Evolutionary conservation across 164 flowering plant genomes (phyloP), one percentile per base, ranked within the genome.

Genomic region (Nymphaea colorata): DNA sequence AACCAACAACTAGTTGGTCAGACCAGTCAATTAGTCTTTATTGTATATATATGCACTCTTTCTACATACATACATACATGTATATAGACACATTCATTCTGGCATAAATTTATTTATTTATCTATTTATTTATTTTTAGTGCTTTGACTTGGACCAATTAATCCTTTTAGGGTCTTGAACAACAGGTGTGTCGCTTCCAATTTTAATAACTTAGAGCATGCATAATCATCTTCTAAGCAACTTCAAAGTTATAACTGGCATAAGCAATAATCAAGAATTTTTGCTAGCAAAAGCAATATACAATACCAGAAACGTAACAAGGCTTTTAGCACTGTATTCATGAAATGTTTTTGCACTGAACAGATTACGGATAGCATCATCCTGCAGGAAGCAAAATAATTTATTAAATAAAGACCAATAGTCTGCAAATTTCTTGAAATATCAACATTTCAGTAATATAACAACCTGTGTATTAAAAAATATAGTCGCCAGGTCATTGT

Each of bases 401-500:
- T 61, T 6, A 61, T 6, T 8, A 5, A 61, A 61, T 61, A 25
- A 61, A 3, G 63, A 61, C 6, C 25, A 61, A n/a, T 3, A 36
- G 36, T 25, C 36, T 25, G 36, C 36, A 3, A 61, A 6, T 61
- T 6, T 61, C 63, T n/a, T n/a, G 41, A n/a, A 61, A 47, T 47
- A 47, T 47, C 55, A 47, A 6, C 7, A 47, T 6, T 47, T 47
- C 55, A 6, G 12, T 2, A n/a, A n/a, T n/a, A 67, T 6, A 65
- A 70, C 45, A 42, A 94, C 99, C 99, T 94, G 99, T 60, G 99
- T 91, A 68, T 91, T 94, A 76, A 94, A 94, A 81, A 94, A 94
- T 73, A 94, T 87, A 43, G 99, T 94, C 44, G 99, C 99, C 68
- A 94, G 90, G 81, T 94, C 99, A 71, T 94, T 94, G 85, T 94